Evolutionary conservation across 345 rosid species (phyloP), one percentile per base, ranked within the genome.

Genomic region (Limnanthes douglasii): DNA sequence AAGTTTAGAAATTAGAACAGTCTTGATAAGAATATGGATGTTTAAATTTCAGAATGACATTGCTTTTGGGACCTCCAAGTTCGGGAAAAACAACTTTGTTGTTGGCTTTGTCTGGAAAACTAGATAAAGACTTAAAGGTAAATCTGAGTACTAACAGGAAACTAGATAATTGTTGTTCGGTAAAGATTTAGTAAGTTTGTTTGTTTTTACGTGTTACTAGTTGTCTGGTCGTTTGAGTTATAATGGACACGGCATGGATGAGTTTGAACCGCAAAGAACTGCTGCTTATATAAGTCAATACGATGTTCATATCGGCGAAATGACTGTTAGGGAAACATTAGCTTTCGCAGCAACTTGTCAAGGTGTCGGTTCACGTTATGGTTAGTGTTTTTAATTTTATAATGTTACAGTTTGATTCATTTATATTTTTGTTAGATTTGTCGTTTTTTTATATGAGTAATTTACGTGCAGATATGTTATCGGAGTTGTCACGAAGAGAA

Each of bases 31-130:
- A n/a, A n/a, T n/a, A n/a, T n/a, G n/a, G n/a, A n/a, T n/a, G n/a
- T 8, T 37, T 5, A 13, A 28, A 17, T 17, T 13, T 34, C 41
- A 75, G 85, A 48, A 31, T 72, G 55, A 64, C 88, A 34, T 48
- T 84, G 62, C 94, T 86, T 24, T 40, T 86, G 41, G 97, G 97
- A 43, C 94, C 97, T 51, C 97, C 94, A 2, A 47, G 73, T 46
- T 75, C 96, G 2, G 96, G 96, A 36, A 82, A 86, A 53, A 78
- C 94, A 2, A 72, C 88, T 0, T 64, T 82, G 11, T 39, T 86
- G 48, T 25, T 70, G 51, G 86, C 86, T 15, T 48, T 79, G 57
- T 69, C 86, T 8, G 86, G 72, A 52, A 72, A 61, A 52, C 77
- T 53, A 39, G 86, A 65, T 30, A 24, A 43, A 11, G 39, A 43